phyloP scores from a whole-genome alignment of 129 eudicot genomes.

The sunflower (Helianthus annuus) region HanXRQr2.0-SUNRISE NC_035444.2:154510181-154510680 shows the following conservation, averaged over 20 bases:
- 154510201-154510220: not conserved
- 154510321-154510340: not conserved
- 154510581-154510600: too few relatives aligned
- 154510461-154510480: not conserved
- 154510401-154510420: not conserved
- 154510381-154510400: constrained; percentile 6
- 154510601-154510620: not conserved
- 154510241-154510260: not conserved
- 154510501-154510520: too few relatives aligned
- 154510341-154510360: not conserved
- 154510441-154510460: too few relatives aligned
- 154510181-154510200: not conserved
- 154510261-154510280: not conserved
- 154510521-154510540: too few relatives aligned
- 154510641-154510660: too few relatives aligned
- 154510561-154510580: too few relatives aligned
- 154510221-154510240: not conserved
- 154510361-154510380: constrained; percentile 10
- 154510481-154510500: not conserved
- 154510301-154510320: not conserved
- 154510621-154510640: not conserved
- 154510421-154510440: not conserved
- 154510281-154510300: not conserved
- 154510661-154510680: too few relatives aligned
- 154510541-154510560: too few relatives aligned